phyloP scores from a whole-genome alignment of 2,329 filamentous ascomycete genomes.

The Elsinoe perseae region DNA sequence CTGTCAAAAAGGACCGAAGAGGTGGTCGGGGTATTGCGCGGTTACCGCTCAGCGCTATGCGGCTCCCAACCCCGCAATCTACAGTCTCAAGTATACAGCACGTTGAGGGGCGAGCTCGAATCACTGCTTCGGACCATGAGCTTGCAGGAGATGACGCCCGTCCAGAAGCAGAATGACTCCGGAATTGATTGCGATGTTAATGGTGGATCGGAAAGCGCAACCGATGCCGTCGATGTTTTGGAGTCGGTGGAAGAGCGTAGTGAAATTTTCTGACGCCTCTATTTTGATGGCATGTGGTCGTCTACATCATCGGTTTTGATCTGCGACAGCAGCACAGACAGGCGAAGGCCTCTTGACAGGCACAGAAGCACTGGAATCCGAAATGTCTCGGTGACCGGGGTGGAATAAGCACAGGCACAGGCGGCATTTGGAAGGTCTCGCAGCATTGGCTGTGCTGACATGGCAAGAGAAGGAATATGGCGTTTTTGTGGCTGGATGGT shows the following conservation, averaged over 20 bases:
- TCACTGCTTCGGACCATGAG: slow-evolving; percentile 10
- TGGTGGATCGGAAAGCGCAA: slow-evolving; percentile 4
- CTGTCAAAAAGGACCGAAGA: slow-evolving; percentile 5
- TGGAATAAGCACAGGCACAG: not conserved
- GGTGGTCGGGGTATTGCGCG: slow-evolving; percentile 4
- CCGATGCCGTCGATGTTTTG: not conserved
- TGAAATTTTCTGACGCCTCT: slow-evolving; percentile 6
- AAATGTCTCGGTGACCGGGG: slow-evolving; percentile 7
- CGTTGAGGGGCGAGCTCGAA: slow-evolving; percentile 13
- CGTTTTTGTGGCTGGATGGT: slow-evolving; percentile 11
- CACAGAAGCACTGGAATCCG: not conserved
- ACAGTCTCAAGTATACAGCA: slow-evolving; percentile 9
- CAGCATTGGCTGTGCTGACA: not conserved
- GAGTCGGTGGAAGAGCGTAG: slow-evolving; percentile 13
- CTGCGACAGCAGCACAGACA: slow-evolving; percentile 4
- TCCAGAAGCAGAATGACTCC: not conserved
- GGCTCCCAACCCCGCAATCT: slow-evolving; percentile 10
- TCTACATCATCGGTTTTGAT: slow-evolving; percentile 8
- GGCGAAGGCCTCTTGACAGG: not conserved
- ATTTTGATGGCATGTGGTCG: not conserved
- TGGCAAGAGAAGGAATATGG: slow-evolving; percentile 14
- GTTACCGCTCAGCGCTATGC: slow-evolving; percentile 10
- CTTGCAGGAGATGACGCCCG: slow-evolving; percentile 11
- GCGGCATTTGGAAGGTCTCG: not conserved
- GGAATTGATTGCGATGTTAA: slow-evolving; percentile 1